phyloP scores from a whole-genome alignment of 495 filamentous ascomycete genomes.

The Aspergillus indologenus region DNA sequence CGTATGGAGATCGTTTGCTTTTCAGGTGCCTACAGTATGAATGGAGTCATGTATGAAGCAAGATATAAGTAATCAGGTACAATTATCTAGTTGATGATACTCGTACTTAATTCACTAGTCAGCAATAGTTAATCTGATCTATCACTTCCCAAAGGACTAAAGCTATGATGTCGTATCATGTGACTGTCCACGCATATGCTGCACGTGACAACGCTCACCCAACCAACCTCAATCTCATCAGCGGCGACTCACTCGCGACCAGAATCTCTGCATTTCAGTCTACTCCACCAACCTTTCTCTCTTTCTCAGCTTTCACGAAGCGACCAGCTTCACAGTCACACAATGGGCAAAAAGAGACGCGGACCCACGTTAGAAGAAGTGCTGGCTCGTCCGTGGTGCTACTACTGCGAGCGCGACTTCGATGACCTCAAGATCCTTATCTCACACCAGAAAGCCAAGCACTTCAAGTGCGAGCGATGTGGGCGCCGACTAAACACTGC shows the following conservation, averaged over 20 bases:
- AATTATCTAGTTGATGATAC: too few species aligned
- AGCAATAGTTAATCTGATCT: too few species aligned
- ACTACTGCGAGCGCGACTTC: constrained; percentile 98
- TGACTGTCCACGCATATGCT: not conserved
- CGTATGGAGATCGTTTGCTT: too few species aligned
- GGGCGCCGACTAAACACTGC: constrained; percentile 86
- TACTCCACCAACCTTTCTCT: not conserved
- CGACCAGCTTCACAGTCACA: constrained; percentile 6
- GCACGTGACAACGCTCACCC: constrained; percentile 7
- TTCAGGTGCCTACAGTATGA: too few species aligned
- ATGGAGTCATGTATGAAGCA: too few species aligned
- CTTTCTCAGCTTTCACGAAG: not conserved
- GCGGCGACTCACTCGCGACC: constrained; percentile 5
- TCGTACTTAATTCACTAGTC: too few species aligned
- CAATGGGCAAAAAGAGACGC: constrained; percentile 81
- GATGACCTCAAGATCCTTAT: constrained; percentile 95
- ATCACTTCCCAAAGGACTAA: too few species aligned
- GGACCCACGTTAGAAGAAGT: constrained; percentile 85
- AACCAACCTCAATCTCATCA: not conserved
- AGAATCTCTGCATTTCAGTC: not conserved
- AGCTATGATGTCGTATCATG: constrained; percentile 1
- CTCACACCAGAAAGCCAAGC: constrained; percentile 95
- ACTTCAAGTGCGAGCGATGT: constrained; percentile 95
- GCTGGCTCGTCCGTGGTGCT: constrained; percentile 89
- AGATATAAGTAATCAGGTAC: too few species aligned